Percentiles rank a stretch among this genome's conserved stretches.
These are phyloP conservation scores for Endocalyx cinctus DNA, from an alignment of 2,329 filamentous ascomycete species.

Conservation along the genomic window DNA sequence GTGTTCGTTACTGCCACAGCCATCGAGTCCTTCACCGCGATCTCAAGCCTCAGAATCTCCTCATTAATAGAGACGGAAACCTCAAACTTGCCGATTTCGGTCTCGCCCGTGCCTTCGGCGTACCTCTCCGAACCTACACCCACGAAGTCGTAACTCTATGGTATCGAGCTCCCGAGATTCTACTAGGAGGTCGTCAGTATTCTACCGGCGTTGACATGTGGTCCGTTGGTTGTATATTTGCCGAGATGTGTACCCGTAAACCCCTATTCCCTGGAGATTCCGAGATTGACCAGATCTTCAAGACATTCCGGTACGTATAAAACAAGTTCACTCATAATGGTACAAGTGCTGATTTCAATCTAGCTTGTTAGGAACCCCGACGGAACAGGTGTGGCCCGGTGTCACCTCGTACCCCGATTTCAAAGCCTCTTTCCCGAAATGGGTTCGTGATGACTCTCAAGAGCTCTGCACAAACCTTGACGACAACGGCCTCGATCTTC, in stretches of 20 bases:
- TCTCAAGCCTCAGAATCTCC: slow-evolving; percentile 83
- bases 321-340: not conserved
- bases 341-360: slow-evolving; percentile 13
- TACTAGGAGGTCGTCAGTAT: slow-evolving; percentile 86
- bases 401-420: slow-evolving; percentile 94
- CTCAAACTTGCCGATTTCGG: slow-evolving; percentile 89
- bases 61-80: slow-evolving; percentile 83
- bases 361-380: slow-evolving; percentile 76
- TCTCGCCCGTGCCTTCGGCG: slow-evolving; percentile 83
- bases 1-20: slow-evolving; percentile 82
- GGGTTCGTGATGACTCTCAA: slow-evolving; percentile 65
- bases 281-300: slow-evolving; percentile 92
- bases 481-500: slow-evolving; percentile 62
- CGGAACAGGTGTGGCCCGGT: slow-evolving; percentile 79
- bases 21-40: slow-evolving; percentile 85
- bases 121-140: slow-evolving; percentile 85
- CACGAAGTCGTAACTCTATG: slow-evolving; percentile 93
- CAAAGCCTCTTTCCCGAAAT: slow-evolving; percentile 89
- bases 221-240: slow-evolving; percentile 91
- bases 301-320: slow-evolving; percentile 72
- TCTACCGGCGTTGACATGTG: slow-evolving; percentile 95
- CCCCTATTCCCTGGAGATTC: slow-evolving; percentile 89
- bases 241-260: slow-evolving; percentile 93
- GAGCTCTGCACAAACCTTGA: slow-evolving; percentile 70
- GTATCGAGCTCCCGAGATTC: slow-evolving; percentile 88